phyloP scores from a whole-genome alignment of 1,284 basidiomycete genomes.

The Pulchroboletus neoregius region DNA sequence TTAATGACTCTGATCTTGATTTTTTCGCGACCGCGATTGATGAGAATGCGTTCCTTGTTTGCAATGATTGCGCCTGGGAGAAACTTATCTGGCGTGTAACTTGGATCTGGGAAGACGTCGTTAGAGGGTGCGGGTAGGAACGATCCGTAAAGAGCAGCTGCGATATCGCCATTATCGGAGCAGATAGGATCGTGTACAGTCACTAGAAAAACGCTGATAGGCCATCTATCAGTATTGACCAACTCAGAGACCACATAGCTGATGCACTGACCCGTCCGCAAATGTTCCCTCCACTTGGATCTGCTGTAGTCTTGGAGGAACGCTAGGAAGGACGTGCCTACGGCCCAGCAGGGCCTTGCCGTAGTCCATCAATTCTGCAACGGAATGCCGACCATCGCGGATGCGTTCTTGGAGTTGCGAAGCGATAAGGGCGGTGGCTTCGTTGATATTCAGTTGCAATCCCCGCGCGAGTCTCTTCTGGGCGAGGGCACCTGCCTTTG shows the following conservation, averaged over 20 bases:
- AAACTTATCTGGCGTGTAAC: conserved; percentile 46
- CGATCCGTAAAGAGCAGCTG: conserved; percentile 85
- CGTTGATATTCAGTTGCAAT: conserved; percentile 79
- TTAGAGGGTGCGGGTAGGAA: conserved; percentile 79
- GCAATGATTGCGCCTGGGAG: conserved; percentile 76
- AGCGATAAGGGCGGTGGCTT: conserved; percentile 88
- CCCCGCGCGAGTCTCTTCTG: conserved; percentile 94
- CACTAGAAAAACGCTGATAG: conserved; percentile 77
- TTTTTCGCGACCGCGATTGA: conserved; percentile 73
- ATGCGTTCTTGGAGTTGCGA: conserved; percentile 91
- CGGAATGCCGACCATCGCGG: conserved; percentile 87
- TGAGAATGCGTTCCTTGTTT: conserved; percentile 61
- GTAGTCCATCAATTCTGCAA: conserved; percentile 88
- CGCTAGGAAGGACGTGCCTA: conserved; percentile 84
- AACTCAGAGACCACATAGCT: not conserved
- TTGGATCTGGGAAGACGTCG: conserved; percentile 58
- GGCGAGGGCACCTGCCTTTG: conserved; percentile 78
- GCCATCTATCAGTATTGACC: not conserved
- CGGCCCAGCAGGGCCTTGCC: conserved; percentile 88
- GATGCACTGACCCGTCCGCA: conserved; percentile 63
- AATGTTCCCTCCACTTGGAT: conserved; percentile 95
- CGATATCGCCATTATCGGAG: conserved; percentile 75
- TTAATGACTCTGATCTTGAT: conserved; percentile 82
- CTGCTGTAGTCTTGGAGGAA: conserved; percentile 65
- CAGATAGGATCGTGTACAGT: conserved; percentile 94